Evolutionary conservation across 805 yeast species (phyloP), one percentile per base, ranked within the genome.

Genomic region (Clavispora phyllophila): DNA sequence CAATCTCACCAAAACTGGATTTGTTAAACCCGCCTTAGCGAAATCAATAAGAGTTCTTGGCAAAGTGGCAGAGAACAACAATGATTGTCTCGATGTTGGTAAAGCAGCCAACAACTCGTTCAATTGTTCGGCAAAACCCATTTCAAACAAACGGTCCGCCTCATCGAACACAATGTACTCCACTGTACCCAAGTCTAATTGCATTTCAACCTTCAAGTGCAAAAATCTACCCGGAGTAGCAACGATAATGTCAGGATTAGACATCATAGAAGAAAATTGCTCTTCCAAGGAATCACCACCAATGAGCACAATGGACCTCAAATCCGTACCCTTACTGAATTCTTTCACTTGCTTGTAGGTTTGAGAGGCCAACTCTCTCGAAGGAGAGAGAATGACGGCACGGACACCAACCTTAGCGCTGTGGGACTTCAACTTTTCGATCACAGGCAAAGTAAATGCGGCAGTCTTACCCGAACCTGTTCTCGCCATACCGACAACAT

Each of bases 401-500:
- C 99, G 75, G 1, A 82, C 82, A 48, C 99, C 99, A 35, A 86
- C 84, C 58, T 81, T 85, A 24, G 96, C 89, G 35, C 86, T 79
- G 60, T 91, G 97, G 2, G 80, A 64, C 61, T 87, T 87, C 53
- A 91, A 72, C 58, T 78, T 82, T 55, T 93, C 97, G 50, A 93
- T 74, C 70, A 93, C 73, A 3, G 99, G 99, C 42, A 93, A 67
- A 17, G 87, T 77, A 61, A 93, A 93, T 1, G 99, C 98, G 8
- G 99, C 99, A 0, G 99, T 93, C 61, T 93, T 93, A 73, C 99
- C 99, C 20, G 96, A 87, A 56, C 99, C 99, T 0, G 99, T 93
- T 58, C 99, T 78, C 13, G 99, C 99, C 99, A 93, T 93, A 60
- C 97, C 99, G 13, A 93, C 99, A 33, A 93, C 95, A 66, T 93